Evolutionary conservation across 805 yeast species (phyloP).

Genomic region (Starmerella cellae): DNA sequence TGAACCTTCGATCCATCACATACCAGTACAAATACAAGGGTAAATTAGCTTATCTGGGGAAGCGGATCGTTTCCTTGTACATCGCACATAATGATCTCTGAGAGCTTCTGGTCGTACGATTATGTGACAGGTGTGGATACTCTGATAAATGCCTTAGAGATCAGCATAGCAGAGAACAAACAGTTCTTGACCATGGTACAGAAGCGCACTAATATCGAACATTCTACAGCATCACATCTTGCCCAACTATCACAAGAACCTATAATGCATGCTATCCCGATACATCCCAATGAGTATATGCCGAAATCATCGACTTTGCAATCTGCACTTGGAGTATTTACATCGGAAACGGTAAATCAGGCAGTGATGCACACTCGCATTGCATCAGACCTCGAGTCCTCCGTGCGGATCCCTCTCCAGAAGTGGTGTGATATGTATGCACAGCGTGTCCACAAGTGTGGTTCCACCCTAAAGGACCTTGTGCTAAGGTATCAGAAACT

Average conservation of each 20-base stretch:
- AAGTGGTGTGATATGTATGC: constrained; percentile 61
- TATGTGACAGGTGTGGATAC: constrained; percentile 27
- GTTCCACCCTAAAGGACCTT: constrained; percentile 36
- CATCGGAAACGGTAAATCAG: constrained; percentile 39
- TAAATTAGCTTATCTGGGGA: no score
- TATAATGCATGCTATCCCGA: constrained; percentile 18
- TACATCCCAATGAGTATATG: not conserved
- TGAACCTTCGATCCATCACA: not conserved
- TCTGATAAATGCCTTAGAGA: constrained; percentile 27
- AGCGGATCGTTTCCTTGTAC: no score
- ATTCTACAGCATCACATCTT: constrained; percentile 46
- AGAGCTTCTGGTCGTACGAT: constrained; percentile 28
- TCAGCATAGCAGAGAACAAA: constrained; percentile 55
- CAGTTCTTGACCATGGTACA: constrained; percentile 49
- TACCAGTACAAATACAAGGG: no score
- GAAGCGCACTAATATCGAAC: constrained; percentile 53
- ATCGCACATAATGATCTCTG: constrained; percentile 22
- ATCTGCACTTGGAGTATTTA: constrained; percentile 33
- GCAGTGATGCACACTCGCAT: constrained; percentile 44
- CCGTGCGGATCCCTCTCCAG: constrained; percentile 53
- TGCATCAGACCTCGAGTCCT: constrained; percentile 42
- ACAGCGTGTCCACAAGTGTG: constrained; percentile 45
- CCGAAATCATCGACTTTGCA: constrained; percentile 17
- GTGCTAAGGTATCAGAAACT: constrained; percentile 38
- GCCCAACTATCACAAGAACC: constrained; percentile 31